These are phyloP conservation scores for Apophysomyces trapeziformis DNA, from an alignment of 371 early-diverging fungal species.

Conservation along the genomic window DNA sequence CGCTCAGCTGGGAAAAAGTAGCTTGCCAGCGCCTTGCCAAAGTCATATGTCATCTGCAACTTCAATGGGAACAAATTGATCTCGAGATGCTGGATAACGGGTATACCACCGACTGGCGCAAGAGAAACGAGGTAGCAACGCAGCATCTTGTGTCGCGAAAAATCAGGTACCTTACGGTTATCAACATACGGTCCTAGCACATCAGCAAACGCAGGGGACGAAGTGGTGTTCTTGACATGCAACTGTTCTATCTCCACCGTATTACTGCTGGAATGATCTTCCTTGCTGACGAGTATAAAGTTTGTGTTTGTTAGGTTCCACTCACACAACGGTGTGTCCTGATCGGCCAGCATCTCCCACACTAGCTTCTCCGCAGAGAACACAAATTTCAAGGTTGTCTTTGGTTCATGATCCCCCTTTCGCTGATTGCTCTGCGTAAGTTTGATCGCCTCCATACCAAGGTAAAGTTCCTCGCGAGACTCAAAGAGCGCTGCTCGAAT, in stretches of 20 bases:
- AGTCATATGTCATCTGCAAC: slow-evolving; percentile 81
- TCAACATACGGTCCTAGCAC: slow-evolving; percentile 68
- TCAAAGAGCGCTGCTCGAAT: slow-evolving; percentile 35
- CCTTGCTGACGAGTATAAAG: slow-evolving; percentile 57
- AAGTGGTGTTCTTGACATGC: slow-evolving; percentile 66
- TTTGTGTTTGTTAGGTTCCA: slow-evolving; percentile 56
- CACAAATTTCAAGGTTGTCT: slow-evolving; percentile 44
- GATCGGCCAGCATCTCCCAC: slow-evolving; percentile 64
- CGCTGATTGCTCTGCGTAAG: slow-evolving; percentile 35
- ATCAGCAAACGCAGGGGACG: slow-evolving; percentile 63
- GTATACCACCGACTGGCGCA: slow-evolving; percentile 87
- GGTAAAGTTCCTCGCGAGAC: slow-evolving; percentile 66
- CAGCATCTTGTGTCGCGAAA: slow-evolving; percentile 81
- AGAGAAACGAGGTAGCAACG: slow-evolving; percentile 75
- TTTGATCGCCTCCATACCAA: slow-evolving; percentile 74
- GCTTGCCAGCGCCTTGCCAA: slow-evolving; percentile 70
- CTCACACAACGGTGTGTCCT: slow-evolving; percentile 56
- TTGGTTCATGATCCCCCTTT: slow-evolving; percentile 39
- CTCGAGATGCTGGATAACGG: slow-evolving; percentile 86
- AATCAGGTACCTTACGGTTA: slow-evolving; percentile 48
- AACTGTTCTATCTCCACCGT: slow-evolving; percentile 78
- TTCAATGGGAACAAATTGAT: slow-evolving; percentile 79
- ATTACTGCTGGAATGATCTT: slow-evolving; percentile 65
- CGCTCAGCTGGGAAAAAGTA: slow-evolving; percentile 76
- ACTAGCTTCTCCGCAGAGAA: slow-evolving; percentile 49